Conservation (phyloP, 176 grass and related monocot species). For the Oryza officinalis region DNA sequence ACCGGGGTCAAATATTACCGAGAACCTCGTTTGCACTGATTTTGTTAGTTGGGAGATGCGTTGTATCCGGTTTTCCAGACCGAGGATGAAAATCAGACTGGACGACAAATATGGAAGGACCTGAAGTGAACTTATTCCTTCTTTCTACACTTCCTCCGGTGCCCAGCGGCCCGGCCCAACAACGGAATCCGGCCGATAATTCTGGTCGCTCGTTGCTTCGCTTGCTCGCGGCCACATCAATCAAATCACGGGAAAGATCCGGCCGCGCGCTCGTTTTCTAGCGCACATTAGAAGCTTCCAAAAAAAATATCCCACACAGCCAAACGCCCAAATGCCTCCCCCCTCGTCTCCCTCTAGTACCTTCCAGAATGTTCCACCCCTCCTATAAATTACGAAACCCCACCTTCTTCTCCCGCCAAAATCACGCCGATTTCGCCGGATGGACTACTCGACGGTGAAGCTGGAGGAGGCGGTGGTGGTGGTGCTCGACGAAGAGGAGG, state of each 20-base stretch:
- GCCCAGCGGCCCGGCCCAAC: background rate
- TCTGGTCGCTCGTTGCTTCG: background rate
- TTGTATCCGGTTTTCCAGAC: too few relatives aligned
- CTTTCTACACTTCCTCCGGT: too few relatives aligned
- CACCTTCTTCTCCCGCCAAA: slow-evolving; percentile 32
- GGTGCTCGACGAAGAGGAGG: background rate
- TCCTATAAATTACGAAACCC: background rate
- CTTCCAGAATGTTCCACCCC: slow-evolving; percentile 38
- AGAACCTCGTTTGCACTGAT: too few relatives aligned
- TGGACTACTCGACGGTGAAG: slow-evolving; percentile 4
- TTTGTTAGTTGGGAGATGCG: too few relatives aligned
- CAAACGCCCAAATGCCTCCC: background rate
- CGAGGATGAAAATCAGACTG: too few relatives aligned
- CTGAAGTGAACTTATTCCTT: too few relatives aligned
- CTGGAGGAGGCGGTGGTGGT: slow-evolving; percentile 36
- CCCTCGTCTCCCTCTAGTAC: slow-evolving; percentile 19
- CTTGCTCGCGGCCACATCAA: background rate
- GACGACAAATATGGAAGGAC: too few relatives aligned
- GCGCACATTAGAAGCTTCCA: slow-evolving; percentile 32
- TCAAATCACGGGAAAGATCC: background rate
- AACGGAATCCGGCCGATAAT: background rate
- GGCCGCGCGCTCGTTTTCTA: slow-evolving; percentile 23
- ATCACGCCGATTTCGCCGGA: background rate
- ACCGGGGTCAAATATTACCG: too few relatives aligned
- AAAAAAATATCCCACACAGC: background rate